These are phyloP conservation scores for Candida jianshihensis DNA, from an alignment of 805 yeast genomes.

Conservation along the genomic window DNA sequence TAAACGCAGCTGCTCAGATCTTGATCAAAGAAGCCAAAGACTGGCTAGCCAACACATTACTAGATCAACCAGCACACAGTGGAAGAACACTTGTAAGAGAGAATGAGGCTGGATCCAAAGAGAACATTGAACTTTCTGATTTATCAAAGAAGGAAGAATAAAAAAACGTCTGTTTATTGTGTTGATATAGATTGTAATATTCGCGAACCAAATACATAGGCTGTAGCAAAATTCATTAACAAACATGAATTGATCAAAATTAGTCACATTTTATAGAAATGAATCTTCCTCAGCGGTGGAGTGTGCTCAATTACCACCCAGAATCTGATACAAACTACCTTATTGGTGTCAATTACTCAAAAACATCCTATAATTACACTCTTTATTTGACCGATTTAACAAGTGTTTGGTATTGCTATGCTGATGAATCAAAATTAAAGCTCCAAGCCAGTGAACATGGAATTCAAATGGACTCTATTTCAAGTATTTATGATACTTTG, in stretches of 20 bases:
- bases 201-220: too few relatives aligned
- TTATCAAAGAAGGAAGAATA: conserved; percentile 5
- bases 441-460: conserved; percentile 13
- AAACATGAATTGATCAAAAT: neutral
- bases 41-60: conserved; percentile 49
- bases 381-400: conserved; percentile 18
- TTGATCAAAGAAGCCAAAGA: conserved; percentile 47
- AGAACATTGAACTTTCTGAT: neutral
- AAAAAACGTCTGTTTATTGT: neutral
- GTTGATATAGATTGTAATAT: neutral
- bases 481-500: conserved; percentile 8
- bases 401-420: conserved; percentile 19
- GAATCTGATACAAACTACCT: conserved; percentile 7
- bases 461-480: conserved; percentile 8
- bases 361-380: conserved; percentile 5
- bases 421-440: conserved; percentile 9
- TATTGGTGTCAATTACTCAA: conserved; percentile 16
- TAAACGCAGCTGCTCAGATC: conserved; percentile 54
- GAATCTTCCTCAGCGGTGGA: conserved; percentile 19
- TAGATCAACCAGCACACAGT: conserved; percentile 35
- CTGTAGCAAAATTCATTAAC: too few relatives aligned
- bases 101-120: neutral
- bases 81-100: conserved; percentile 2
- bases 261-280: conserved; percentile 4
- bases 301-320: conserved; percentile 8